Evolutionary conservation across 208 protist genomes (phyloP), one percentile per base, ranked within the genome.

Genomic region (Trypanosoma congolense): DNA sequence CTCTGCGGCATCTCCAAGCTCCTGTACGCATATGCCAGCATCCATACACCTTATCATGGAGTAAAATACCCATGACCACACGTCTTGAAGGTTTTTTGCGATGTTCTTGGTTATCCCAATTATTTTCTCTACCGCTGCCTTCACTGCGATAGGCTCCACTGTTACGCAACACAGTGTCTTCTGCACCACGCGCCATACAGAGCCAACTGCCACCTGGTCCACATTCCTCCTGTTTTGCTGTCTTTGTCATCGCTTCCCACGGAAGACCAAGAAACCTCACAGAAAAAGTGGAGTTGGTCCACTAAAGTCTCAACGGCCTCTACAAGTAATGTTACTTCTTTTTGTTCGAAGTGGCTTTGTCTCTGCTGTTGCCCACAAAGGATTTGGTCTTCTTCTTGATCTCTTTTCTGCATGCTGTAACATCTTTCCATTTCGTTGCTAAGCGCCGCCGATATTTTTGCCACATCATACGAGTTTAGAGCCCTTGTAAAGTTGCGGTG

Each of bases 381-480:
- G n/a, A n/a, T 38, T 38, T 38, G 33, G 9, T 6, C 12, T 38
- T 38, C 33, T 38, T 38, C 33, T 12, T 16, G 12, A 38, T 38
- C 6, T 12, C 33, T 38, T 6, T 12, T 12, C 9, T 38, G 33
- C 33, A n/a, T n/a, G n/a, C n/a, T n/a, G n/a, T n/a, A n/a, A 40
- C 35, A 14, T 14, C 21, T 46, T n/a, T 46, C 10, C 36, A 57
- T 16, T n/a, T 30, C 43, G 18, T 45, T n/a, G 57, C 61, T 66
- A 12, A 71, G 2, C 6, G 57, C 47, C 40, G 44, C 54, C 10
- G 50, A 40, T 29, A 71, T 60, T 26, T 71, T 71, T 8, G 65
- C 54, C 19, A 71, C 57, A 42, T 71, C 65, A 22, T 71, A 71
- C 4, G 45, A 57, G 46, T 71, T 71, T 8, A 71, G 31, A 5